Evolutionary conservation across 179 eudicot genomes (phyloP), one percentile per base, ranked within the genome.

Genomic region (Drosera spatulata): DNA sequence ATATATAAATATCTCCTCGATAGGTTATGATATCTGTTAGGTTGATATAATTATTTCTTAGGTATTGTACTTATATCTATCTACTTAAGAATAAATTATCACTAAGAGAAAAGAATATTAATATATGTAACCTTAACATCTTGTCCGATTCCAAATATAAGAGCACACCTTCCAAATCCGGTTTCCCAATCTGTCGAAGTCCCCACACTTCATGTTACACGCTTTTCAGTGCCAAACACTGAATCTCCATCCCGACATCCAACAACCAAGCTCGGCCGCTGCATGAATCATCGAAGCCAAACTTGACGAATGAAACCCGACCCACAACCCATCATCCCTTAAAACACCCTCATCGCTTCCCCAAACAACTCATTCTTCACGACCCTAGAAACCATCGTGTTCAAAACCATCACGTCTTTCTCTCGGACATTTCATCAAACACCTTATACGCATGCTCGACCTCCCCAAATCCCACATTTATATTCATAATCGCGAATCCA

Each of bases 361-460:
- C 55, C 64, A 61, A 75, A 80, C 69, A 79, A 75, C 42, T 76
- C 67, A 61, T 79, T 85, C 67, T 63, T 84, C 53, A 79, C 83
- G 58, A 82, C 66, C 61, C 89, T 87, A 66, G 91, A 82, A 51
- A 88, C 56, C 76, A 88, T 69, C 7, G 90, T 78, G 58, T 88
- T 88, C 85, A 91, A 86, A 69, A 81, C 60, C 61, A 79, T 83
- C 6, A 87, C 68, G 71, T 88, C 95, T n/a, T n/a, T 41, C 73
- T 74, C 5, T 82, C 60, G 61, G 78, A 63, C 67, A 86, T 79
- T 81, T 42, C 68, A 74, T 79, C 96, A 48, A 89, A 86, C 93
- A 93, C 77, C 61, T 80, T 81, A 11, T 63, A 62, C 4, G 98
- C 95, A 56, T 44, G 51, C 5, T 52, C 74, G 42, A 77, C 67